phyloP scores from a whole-genome alignment of 768 basidiomycete genomes.

The Suillus spraguei region DNA sequence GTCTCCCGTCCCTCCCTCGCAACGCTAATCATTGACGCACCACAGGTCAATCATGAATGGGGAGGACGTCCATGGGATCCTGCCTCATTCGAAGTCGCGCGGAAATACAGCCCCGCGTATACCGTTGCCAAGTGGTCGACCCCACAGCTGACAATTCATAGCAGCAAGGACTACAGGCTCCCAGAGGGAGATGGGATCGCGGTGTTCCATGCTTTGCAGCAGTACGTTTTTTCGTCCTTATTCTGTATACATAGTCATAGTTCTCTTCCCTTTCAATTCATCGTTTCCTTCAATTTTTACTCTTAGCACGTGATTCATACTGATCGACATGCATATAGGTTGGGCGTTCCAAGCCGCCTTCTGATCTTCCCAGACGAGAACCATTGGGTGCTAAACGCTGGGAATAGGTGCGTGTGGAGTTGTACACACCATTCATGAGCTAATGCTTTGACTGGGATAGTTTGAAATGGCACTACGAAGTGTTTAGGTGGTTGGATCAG shows the following conservation, averaged over 20 bases:
- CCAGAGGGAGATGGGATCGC: constrained; percentile 84
- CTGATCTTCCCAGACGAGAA: constrained; percentile 91
- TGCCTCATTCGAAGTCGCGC: constrained; percentile 52
- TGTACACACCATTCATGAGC: background rate
- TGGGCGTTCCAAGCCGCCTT: constrained; percentile 70
- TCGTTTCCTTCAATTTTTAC: background rate
- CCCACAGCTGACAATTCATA: constrained; percentile 83
- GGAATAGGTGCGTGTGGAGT: constrained; percentile 56
- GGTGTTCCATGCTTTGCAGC: constrained; percentile 84
- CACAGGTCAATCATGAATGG: constrained; percentile 86
- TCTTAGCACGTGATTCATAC: background rate
- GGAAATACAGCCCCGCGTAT: constrained; percentile 79
- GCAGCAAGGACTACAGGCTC: constrained; percentile 86
- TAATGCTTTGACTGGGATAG: constrained; percentile 36
- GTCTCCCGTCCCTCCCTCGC: constrained; percentile 27
- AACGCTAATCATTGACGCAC: constrained; percentile 7
- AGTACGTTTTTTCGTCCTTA: constrained; percentile 49
- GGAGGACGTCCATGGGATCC: constrained; percentile 79
- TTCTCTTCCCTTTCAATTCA: background rate
- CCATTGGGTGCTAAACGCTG: constrained; percentile 86
- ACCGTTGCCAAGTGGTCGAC: constrained; percentile 86
- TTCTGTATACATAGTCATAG: background rate
- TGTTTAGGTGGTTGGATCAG: constrained; percentile 86
- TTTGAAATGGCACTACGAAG: constrained; percentile 94
- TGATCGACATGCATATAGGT: constrained; percentile 41